Conservation (phyloP, 2,329 filamentous ascomycete genomes). For the Penicillium sp. region DNA sequence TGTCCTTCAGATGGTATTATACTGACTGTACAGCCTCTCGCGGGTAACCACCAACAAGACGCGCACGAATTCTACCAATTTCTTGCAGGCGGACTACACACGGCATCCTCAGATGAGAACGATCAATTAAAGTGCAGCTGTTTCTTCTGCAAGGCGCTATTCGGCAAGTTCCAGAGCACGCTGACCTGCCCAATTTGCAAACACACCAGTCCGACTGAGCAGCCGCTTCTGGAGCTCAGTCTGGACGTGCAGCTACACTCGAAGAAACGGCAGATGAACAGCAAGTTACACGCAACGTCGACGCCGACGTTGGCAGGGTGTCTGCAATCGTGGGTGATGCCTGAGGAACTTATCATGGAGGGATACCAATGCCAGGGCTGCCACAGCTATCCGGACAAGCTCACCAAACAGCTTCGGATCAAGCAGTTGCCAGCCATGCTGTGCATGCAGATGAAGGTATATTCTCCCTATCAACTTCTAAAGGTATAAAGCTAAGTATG, state of each 20-base stretch:
- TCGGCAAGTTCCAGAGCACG: slow-evolving; percentile 83
- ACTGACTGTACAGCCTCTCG: slow-evolving; percentile 54
- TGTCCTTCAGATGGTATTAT: neutral
- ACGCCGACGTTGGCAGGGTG: slow-evolving; percentile 65
- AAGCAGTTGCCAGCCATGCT: slow-evolving; percentile 82
- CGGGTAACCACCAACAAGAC: slow-evolving; percentile 92
- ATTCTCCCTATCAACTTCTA: no score
- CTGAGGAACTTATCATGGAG: slow-evolving; percentile 69
- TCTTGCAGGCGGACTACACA: slow-evolving; percentile 79
- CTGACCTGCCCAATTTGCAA: slow-evolving; percentile 87
- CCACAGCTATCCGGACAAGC: slow-evolving; percentile 66
- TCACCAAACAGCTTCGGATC: slow-evolving; percentile 78
- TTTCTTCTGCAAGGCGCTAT: slow-evolving; percentile 91
- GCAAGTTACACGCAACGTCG: slow-evolving; percentile 38
- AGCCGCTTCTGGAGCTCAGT: slow-evolving; percentile 87
- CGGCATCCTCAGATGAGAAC: slow-evolving; percentile 46
- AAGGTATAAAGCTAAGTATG: slow-evolving; percentile 11
- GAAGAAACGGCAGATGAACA: slow-evolving; percentile 46
- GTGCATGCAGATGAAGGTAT: slow-evolving; percentile 85
- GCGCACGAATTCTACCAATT: slow-evolving; percentile 98
- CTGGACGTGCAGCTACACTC: slow-evolving; percentile 76
- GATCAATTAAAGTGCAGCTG: slow-evolving; percentile 63
- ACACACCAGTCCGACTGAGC: slow-evolving; percentile 74
- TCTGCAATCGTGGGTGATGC: slow-evolving; percentile 80
- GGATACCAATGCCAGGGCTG: slow-evolving; percentile 86